Conservation (phyloP, 75 land plant genomes). For the Pseudotsuga menziesii region DNA sequence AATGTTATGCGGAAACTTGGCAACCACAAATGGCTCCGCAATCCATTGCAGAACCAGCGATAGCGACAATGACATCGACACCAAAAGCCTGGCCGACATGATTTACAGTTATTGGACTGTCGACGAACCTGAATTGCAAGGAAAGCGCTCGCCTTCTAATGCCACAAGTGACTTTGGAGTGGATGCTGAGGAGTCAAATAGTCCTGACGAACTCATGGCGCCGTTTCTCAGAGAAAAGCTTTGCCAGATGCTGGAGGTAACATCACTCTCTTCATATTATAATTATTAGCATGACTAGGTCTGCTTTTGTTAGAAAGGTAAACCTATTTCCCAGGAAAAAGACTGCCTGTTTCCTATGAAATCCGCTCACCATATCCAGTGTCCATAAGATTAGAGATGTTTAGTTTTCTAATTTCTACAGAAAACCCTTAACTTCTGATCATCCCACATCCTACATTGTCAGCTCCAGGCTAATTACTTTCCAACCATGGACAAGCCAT, state of each 20-base stretch:
- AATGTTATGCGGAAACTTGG: conserved; percentile 6
- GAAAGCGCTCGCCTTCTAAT: background rate
- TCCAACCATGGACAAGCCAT: no score
- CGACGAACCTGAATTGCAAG: background rate
- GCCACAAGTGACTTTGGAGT: background rate
- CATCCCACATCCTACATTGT: no score
- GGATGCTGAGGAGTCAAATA: background rate
- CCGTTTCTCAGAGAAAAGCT: background rate
- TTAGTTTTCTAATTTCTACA: no score
- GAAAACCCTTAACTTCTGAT: no score
- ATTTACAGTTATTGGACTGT: conserved; percentile 13
- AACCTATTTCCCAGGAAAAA: no score
- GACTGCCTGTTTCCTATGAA: no score
- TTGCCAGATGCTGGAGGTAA: background rate
- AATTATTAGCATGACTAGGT: background rate
- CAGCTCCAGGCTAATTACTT: no score
- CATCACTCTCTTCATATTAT: no score
- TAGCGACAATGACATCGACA: conserved; percentile 16
- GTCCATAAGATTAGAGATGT: no score
- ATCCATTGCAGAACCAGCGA: conserved; percentile 21
- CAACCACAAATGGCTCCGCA: background rate
- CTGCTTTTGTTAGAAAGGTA: no score
- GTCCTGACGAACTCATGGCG: background rate
- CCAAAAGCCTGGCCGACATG: no score
- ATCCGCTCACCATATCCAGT: no score